Evolutionary conservation across 495 filamentous ascomycete genomes (phyloP).

Genomic region (Acidomyces sp.): DNA sequence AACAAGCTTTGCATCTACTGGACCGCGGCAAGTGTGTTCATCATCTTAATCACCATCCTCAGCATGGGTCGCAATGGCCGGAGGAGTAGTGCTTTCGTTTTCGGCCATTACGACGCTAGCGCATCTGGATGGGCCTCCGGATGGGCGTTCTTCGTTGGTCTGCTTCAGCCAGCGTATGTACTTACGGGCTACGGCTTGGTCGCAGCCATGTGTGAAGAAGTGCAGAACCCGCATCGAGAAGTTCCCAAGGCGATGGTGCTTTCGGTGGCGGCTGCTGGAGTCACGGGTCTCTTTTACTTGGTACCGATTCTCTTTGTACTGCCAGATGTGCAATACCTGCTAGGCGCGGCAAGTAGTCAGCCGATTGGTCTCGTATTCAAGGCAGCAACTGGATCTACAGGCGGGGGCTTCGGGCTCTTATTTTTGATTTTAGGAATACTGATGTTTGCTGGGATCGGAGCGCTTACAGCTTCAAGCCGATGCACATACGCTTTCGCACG

Average conservation of each 20-base stretch:
- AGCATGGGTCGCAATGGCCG: constrained; percentile 40
- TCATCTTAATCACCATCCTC: constrained; percentile 46
- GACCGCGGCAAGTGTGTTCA: constrained; percentile 47
- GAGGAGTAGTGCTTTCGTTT: constrained; percentile 44
- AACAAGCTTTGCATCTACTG: constrained; percentile 58
- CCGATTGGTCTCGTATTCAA: constrained; percentile 47
- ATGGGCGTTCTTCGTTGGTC: constrained; percentile 41
- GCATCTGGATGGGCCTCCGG: constrained; percentile 41
- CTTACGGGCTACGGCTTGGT: constrained; percentile 50
- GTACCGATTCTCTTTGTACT: constrained; percentile 53
- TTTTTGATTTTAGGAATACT: constrained; percentile 59
- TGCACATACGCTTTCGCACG: constrained; percentile 52
- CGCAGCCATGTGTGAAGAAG: constrained; percentile 36
- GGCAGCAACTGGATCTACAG: constrained; percentile 43
- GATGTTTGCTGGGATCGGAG: constrained; percentile 46
- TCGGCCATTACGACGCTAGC: constrained; percentile 47
- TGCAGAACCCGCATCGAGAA: constrained; percentile 42
- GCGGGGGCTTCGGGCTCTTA: constrained; percentile 57
- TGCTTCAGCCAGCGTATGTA: constrained; percentile 43
- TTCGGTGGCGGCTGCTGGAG: constrained; percentile 44
- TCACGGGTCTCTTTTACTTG: constrained; percentile 47
- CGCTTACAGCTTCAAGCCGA: constrained; percentile 44
- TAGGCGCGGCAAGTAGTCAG: constrained; percentile 42
- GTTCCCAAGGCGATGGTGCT: constrained; percentile 48
- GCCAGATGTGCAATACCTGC: constrained; percentile 38